Conservation (phyloP, 176 grass and related monocot species). For the Eragrostis nindensis region DNA sequence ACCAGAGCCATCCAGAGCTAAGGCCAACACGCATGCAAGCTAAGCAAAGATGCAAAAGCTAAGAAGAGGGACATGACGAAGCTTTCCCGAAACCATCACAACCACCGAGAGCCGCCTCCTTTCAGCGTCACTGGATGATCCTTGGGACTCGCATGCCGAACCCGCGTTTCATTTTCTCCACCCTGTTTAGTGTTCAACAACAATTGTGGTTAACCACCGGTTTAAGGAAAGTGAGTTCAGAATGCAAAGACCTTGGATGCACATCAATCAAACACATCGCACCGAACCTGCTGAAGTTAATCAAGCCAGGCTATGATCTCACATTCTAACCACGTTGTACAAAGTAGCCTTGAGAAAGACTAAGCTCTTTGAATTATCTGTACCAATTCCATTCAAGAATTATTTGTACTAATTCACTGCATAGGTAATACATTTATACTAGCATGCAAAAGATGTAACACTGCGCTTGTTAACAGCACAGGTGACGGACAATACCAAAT, state of each 20-base stretch:
- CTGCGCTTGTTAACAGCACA: not conserved
- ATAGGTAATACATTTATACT: too few relatives aligned
- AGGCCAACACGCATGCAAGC: not conserved
- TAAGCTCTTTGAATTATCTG: not conserved
- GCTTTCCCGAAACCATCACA: not conserved
- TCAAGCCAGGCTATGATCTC: too few relatives aligned
- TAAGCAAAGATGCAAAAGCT: not conserved
- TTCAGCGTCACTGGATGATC: conserved; percentile 36
- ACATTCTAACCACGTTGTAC: too few relatives aligned
- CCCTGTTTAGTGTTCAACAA: conserved; percentile 47
- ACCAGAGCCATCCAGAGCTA: not conserved
- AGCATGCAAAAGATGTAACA: not conserved
- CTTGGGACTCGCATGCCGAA: conserved; percentile 88
- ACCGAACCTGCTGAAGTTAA: too few relatives aligned
- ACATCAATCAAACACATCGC: not conserved
- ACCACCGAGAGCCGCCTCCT: not conserved
- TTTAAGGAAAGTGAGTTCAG: not conserved
- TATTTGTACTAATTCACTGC: too few relatives aligned
- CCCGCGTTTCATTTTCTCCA: conserved; percentile 91
- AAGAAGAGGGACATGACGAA: not conserved
- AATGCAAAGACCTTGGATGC: not conserved
- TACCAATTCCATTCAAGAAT: too few relatives aligned
- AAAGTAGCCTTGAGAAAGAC: not conserved
- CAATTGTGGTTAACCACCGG: not conserved
- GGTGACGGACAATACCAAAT: not conserved